These are phyloP conservation scores for Aeminium ludgeri DNA, from an alignment of 495 filamentous ascomycete genomes.

Conservation along the genomic window DNA sequence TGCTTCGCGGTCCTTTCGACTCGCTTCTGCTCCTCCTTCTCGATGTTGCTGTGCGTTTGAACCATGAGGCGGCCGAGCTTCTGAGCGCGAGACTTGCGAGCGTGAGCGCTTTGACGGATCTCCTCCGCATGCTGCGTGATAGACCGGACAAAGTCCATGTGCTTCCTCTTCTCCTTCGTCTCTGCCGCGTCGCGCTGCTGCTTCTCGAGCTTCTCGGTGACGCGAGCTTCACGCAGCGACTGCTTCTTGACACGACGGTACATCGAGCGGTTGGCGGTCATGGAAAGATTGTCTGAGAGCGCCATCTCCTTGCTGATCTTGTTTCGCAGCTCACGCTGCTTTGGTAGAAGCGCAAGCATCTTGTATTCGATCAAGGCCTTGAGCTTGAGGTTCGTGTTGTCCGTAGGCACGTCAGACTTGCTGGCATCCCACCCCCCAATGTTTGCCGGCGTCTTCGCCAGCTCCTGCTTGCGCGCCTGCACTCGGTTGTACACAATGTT, in stretches of 20 bases:
- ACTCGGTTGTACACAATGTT: constrained; percentile 80
- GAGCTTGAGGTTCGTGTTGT: constrained; percentile 69
- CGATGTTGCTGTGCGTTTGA: constrained; percentile 79
- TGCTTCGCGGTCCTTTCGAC: constrained; percentile 95
- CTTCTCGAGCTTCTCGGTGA: constrained; percentile 97
- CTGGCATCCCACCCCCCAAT: constrained; percentile 66
- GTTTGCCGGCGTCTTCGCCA: constrained; percentile 67
- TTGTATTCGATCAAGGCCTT: constrained; percentile 90
- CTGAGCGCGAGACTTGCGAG: constrained; percentile 51
- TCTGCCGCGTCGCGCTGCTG: constrained; percentile 92
- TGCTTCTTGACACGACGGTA: constrained; percentile 96
- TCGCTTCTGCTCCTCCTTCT: constrained; percentile 96
- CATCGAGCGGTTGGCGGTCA: constrained; percentile 76
- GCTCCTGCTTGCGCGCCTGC: constrained; percentile 58
- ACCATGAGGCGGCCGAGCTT: constrained; percentile 81
- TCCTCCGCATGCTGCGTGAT: constrained; percentile 54
- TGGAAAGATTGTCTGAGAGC: constrained; percentile 82
- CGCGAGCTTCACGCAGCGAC: constrained; percentile 81
- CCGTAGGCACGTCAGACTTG: constrained; percentile 48
- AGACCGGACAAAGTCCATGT: constrained; percentile 66
- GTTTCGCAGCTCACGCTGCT: constrained; percentile 71
- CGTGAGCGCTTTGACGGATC: constrained; percentile 39
- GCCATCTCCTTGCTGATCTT: constrained; percentile 77
- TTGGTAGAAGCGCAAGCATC: constrained; percentile 60
- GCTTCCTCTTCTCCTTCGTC: constrained; percentile 88